Percentiles rank a stretch among this genome's conserved stretches.
Conservation (phyloP, 2,329 filamentous ascomycete species). For the Aureobasidium musti region DNA sequence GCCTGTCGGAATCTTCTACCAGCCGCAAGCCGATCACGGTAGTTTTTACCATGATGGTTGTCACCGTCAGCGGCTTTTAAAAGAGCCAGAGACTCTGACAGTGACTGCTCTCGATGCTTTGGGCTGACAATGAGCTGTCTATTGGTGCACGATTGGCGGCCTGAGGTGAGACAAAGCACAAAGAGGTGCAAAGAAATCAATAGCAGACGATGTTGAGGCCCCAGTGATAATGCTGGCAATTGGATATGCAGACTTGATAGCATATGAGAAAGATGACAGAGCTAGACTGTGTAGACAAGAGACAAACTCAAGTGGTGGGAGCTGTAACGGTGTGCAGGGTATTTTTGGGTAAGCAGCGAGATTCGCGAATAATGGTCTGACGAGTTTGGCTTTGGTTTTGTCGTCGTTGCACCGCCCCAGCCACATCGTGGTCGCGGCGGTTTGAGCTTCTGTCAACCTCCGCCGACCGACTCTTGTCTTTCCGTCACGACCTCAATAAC, state of each 20-base stretch:
- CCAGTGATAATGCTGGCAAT: neutral
- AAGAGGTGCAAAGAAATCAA: neutral
- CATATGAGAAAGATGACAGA: neutral
- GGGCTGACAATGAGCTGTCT: neutral
- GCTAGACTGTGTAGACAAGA: neutral
- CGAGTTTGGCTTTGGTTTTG: conserved; percentile 4
- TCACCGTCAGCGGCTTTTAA: neutral
- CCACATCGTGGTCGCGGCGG: conserved; percentile 17
- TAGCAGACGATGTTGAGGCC: neutral
- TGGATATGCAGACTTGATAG: neutral
- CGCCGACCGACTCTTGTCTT: conserved; percentile 5
- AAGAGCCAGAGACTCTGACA: neutral
- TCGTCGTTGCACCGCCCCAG: conserved; percentile 19
- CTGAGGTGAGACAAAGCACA: neutral
- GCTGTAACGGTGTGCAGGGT: neutral
- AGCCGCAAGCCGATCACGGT: neutral
- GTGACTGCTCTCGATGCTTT: neutral
- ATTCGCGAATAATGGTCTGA: conserved; percentile 5
- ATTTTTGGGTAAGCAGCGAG: conserved; percentile 11
- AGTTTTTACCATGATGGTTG: neutral
- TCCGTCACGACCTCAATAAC: conserved; percentile 8
- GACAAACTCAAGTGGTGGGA: neutral
- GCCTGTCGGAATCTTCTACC: neutral
- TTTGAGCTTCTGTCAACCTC: conserved; percentile 22
- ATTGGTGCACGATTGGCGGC: neutral